Percentiles rank a stretch among this genome's conserved stretches.
Conservation (phyloP, 495 filamentous ascomycete species). For the Penicillium waksmanii region DNA sequence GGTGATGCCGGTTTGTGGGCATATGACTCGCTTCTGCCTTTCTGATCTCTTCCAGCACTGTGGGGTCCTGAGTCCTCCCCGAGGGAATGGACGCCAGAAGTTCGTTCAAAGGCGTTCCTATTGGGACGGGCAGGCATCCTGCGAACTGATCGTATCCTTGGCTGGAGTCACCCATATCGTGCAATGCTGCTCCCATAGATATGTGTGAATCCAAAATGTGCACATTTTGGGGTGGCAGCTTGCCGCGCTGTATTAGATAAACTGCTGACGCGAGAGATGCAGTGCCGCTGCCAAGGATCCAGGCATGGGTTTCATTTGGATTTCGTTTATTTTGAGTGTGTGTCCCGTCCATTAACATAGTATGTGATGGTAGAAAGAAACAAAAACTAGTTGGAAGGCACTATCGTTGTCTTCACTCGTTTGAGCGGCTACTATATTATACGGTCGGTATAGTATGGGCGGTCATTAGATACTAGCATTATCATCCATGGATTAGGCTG, state of each 20-base stretch:
- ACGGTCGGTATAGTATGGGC: too few species aligned
- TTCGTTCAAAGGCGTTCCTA: slow-evolving; percentile 7
- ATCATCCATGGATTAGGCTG: too few species aligned
- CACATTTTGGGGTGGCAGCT: slow-evolving; percentile 9
- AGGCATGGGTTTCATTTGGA: slow-evolving; percentile 1
- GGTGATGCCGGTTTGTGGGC: background rate
- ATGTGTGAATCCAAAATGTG: slow-evolving; percentile 12
- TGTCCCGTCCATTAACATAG: too few species aligned
- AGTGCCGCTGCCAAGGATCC: slow-evolving; percentile 19
- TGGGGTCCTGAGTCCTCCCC: background rate
- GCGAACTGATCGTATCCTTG: slow-evolving; percentile 21
- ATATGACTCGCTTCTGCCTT: background rate
- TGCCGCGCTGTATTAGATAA: slow-evolving; percentile 12
- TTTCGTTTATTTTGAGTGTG: too few species aligned
- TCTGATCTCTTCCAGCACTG: slow-evolving; percentile 6
- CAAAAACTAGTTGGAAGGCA: too few species aligned
- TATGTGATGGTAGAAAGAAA: too few species aligned
- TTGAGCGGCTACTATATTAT: too few species aligned
- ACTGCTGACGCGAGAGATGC: slow-evolving; percentile 15
- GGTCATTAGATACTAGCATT: too few species aligned
- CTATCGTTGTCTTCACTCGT: too few species aligned
- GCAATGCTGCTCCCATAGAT: slow-evolving; percentile 5
- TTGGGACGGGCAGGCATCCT: slow-evolving; percentile 13
- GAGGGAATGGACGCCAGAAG: slow-evolving; percentile 12
- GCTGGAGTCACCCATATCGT: slow-evolving; percentile 6